These are phyloP conservation scores for Pseudogymnoascus sp. DNA, from an alignment of 2,329 filamentous ascomycete genomes.

Conservation along the genomic window DNA sequence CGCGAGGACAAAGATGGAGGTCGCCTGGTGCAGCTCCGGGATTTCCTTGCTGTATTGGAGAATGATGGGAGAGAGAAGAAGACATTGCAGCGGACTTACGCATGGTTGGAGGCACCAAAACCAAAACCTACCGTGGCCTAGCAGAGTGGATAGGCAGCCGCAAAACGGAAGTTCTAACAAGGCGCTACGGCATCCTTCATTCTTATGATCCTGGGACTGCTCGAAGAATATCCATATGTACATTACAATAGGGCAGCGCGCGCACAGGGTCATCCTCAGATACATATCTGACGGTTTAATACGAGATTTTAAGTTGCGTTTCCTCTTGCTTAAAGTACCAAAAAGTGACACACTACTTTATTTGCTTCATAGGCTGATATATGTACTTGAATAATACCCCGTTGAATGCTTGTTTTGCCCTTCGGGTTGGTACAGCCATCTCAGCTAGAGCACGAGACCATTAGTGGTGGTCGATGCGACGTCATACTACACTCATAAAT, in stretches of 20 bases:
- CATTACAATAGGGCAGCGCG: not conserved
- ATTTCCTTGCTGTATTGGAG: constrained; percentile 73
- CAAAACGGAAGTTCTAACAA: not conserved
- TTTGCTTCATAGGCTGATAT: not conserved
- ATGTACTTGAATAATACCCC: not conserved
- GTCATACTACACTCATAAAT: not conserved
- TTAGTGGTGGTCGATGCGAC: not conserved
- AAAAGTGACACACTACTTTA: not conserved
- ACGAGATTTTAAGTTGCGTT: not conserved
- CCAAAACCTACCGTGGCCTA: constrained; percentile 16
- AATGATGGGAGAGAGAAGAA: constrained; percentile 61
- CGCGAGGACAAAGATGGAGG: constrained; percentile 72
- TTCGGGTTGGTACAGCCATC: not conserved
- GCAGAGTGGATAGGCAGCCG: not conserved
- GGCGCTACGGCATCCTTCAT: not conserved
- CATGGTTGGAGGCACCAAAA: constrained; percentile 21
- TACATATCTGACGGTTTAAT: not conserved
- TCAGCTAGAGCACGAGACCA: not conserved
- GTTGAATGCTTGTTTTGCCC: not conserved
- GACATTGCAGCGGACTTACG: constrained; percentile 43
- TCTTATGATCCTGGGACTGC: not conserved
- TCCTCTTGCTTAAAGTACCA: not conserved
- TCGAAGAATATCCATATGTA: not conserved
- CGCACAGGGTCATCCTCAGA: not conserved
- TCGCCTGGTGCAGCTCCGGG: constrained; percentile 71